phyloP scores from a whole-genome alignment of 1,139 yeast species.

The Suhomyces anneliseae region DNA sequence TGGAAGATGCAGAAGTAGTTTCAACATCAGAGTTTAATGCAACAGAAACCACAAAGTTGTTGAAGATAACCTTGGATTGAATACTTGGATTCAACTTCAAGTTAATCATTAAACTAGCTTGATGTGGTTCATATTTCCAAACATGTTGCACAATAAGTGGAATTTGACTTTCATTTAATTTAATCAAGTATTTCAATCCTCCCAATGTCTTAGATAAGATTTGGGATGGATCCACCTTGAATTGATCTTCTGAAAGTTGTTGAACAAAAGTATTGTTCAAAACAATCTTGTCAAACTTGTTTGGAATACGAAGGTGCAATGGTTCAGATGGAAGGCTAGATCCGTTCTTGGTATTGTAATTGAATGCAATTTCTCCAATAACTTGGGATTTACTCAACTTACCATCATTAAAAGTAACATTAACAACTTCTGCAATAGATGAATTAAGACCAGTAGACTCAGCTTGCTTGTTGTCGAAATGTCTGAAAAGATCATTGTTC shows the following conservation, averaged over 20 bases:
- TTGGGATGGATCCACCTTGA: conserved; percentile 33
- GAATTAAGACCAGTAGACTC: conserved; percentile 66
- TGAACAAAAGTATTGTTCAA: conserved; percentile 46
- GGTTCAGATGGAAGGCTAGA: conserved; percentile 16
- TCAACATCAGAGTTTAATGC: conserved; percentile 46
- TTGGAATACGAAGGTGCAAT: conserved; percentile 31
- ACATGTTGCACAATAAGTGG: conserved; percentile 79
- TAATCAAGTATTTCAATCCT: conserved; percentile 64
- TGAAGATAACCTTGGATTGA: conserved; percentile 40
- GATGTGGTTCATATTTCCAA: conserved; percentile 85
- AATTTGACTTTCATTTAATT: conserved; percentile 41
- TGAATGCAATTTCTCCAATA: conserved; percentile 79
- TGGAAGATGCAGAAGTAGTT: conserved; percentile 74
- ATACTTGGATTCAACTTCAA: conserved; percentile 54
- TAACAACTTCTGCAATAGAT: conserved; percentile 78
- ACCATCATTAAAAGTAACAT: conserved; percentile 72
- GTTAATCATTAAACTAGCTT: conserved; percentile 80
- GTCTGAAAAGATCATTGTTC: conserved; percentile 44
- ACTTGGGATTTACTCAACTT: conserved; percentile 55
- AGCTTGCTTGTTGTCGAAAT: conserved; percentile 26
- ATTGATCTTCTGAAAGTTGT: conserved; percentile 29
- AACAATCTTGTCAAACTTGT: conserved; percentile 34
- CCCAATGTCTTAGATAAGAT: conserved; percentile 64
- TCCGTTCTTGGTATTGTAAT: conserved; percentile 43
- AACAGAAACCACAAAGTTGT: conserved; percentile 70